Conservation (phyloP, 768 basidiomycete genomes). For the Pisolithus marmoratus region DNA sequence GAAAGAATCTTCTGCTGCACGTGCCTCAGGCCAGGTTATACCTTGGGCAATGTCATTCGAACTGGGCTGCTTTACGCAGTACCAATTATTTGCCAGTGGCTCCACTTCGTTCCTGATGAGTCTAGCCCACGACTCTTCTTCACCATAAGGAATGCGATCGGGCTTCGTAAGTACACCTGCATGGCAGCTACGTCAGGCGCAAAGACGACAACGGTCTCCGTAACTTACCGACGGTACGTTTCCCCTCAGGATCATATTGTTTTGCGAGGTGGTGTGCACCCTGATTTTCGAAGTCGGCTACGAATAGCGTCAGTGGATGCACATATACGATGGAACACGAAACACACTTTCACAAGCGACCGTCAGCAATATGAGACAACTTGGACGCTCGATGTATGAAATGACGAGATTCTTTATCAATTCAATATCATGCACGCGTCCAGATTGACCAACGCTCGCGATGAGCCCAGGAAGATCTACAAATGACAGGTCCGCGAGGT, state of each 20-base stretch:
- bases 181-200: background rate
- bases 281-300: constrained; percentile 58
- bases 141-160: constrained; percentile 38
- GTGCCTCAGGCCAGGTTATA: constrained; percentile 27
- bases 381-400: constrained; percentile 41
- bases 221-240: constrained; percentile 45
- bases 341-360: constrained; percentile 42
- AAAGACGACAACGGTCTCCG: background rate
- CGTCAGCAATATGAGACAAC: constrained; percentile 49
- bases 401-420: constrained; percentile 46
- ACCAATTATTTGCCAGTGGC: constrained; percentile 36
- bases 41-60: constrained; percentile 29
- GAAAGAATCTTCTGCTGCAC: constrained; percentile 31
- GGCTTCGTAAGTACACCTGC: constrained; percentile 54
- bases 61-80: constrained; percentile 38
- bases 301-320: background rate
- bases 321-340: constrained; percentile 20
- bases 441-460: constrained; percentile 46
- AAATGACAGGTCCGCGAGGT: constrained; percentile 34
- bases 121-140: constrained; percentile 39
- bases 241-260: constrained; percentile 40
- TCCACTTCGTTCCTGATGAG: constrained; percentile 37
- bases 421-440: constrained; percentile 35
- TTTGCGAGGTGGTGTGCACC: constrained; percentile 45
- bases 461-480: constrained; percentile 34